These are phyloP conservation scores for Fusarium sacchari DNA, from an alignment of 2,329 filamentous ascomycete genomes.

Conservation along the genomic window DNA sequence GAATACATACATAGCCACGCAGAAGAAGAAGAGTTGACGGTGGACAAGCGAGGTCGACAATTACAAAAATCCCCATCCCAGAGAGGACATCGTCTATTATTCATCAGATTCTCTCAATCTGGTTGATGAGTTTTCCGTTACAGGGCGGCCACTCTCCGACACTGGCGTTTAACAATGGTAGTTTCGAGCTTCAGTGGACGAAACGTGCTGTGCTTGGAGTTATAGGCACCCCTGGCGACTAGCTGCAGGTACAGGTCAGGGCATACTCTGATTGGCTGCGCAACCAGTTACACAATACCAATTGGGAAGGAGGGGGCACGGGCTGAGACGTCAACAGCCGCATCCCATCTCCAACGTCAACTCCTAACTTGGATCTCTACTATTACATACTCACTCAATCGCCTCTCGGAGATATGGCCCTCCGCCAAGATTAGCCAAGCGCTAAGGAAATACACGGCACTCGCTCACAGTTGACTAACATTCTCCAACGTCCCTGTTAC, in stretches of 20 bases:
- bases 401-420: slow-evolving; percentile 15
- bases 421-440: slow-evolving; percentile 33
- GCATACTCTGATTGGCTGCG: slow-evolving; percentile 31
- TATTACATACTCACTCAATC: neutral
- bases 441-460: slow-evolving; percentile 12
- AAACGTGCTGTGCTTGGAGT: slow-evolving; percentile 37
- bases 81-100: neutral
- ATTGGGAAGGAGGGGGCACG: slow-evolving; percentile 24
- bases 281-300: neutral
- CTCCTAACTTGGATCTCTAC: slow-evolving; percentile 11
- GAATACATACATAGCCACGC: neutral
- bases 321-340: slow-evolving; percentile 38
- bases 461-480: slow-evolving; percentile 24
- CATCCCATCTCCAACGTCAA: slow-evolving; percentile 22
- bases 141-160: slow-evolving; percentile 24
- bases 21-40: neutral
- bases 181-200: slow-evolving; percentile 37
- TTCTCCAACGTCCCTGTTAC: slow-evolving; percentile 26
- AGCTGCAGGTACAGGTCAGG: slow-evolving; percentile 7
- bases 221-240: slow-evolving; percentile 18
- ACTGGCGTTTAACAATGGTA: slow-evolving; percentile 25
- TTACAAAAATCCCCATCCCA: neutral
- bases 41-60: neutral
- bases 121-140: slow-evolving; percentile 6
- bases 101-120: neutral